Evolutionary conservation across 352 stramenopile species (phyloP).

Genomic region (Thalassiosira mediterranea): DNA sequence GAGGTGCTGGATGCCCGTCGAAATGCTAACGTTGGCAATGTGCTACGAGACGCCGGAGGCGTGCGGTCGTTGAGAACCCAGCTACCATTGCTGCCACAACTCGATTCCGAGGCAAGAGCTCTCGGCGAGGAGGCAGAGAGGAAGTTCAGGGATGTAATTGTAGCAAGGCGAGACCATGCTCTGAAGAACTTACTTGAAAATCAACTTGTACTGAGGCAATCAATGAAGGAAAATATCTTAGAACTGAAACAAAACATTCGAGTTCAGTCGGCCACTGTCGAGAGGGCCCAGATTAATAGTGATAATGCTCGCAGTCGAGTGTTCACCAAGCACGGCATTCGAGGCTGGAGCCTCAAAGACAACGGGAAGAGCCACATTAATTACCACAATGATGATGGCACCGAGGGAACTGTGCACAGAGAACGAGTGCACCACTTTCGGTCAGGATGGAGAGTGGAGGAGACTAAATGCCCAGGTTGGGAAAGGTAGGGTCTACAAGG

Average conservation of each 20-base stretch:
- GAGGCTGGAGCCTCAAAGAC: slow-evolving; percentile 1
- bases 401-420: neutral
- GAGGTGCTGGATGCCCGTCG: slow-evolving; percentile 26
- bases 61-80: slow-evolving; percentile 2
- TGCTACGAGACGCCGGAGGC: neutral
- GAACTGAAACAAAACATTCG: neutral
- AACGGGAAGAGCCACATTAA: neutral
- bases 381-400: neutral
- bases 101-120: slow-evolving; percentile 2
- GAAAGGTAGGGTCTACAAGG: neutral
- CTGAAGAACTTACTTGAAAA: slow-evolving; percentile 19
- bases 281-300: neutral
- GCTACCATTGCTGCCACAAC: slow-evolving; percentile 4
- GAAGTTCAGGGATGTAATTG: slow-evolving; percentile 11
- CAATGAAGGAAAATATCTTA: neutral
- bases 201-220: slow-evolving; percentile 12
- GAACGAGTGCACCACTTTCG: neutral
- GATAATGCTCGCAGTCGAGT: neutral
- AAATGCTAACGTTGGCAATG: neutral
- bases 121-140: slow-evolving; percentile 7
- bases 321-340: neutral
- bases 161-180: slow-evolving; percentile 2
- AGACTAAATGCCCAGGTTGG: neutral
- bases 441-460: neutral
- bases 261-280: neutral